These are phyloP conservation scores for Trametes villosa DNA, from an alignment of 768 basidiomycete genomes.

Conservation along the genomic window DNA sequence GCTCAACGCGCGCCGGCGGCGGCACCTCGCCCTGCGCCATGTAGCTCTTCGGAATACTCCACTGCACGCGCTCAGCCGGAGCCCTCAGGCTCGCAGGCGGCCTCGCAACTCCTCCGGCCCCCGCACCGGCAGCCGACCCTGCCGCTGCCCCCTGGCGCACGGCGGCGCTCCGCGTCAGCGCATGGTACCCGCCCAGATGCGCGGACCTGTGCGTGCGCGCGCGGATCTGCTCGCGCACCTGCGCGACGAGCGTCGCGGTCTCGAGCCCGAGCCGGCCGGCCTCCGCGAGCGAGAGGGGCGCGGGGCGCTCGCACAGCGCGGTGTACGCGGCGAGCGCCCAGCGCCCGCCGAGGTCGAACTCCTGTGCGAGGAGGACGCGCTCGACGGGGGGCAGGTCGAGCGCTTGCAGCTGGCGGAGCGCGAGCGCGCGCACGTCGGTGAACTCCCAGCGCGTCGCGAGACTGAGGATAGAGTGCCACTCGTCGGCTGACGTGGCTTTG, in stretches of 20 bases:
- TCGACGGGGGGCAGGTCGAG: conserved; percentile 41
- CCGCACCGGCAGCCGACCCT: neutral
- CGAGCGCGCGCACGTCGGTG: conserved; percentile 42
- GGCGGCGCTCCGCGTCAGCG: conserved; percentile 13
- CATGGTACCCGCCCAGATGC: conserved; percentile 18
- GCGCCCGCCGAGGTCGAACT: conserved; percentile 37
- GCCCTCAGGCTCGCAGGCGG: neutral
- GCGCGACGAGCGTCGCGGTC: conserved; percentile 42
- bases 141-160: neutral
- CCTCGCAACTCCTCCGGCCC: neutral
- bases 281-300: conserved; percentile 43
- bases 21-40: conserved; percentile 9
- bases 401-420: conserved; percentile 44
- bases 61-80: conserved; percentile 7
- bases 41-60: conserved; percentile 15
- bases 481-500: conserved; percentile 43
- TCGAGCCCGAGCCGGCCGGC: conserved; percentile 47
- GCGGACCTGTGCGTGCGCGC: conserved; percentile 9
- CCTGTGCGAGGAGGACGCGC: conserved; percentile 45
- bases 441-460: conserved; percentile 48
- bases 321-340: conserved; percentile 43
- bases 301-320: conserved; percentile 41
- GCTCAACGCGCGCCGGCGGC: conserved; percentile 2
- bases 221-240: conserved; percentile 40
- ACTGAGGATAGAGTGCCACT: conserved; percentile 47